Evolutionary conservation across 306 rosid genomes (phyloP), one percentile per base, ranked within the genome.

Genomic region (barrel medic (Medicago truncatula)): DNA sequence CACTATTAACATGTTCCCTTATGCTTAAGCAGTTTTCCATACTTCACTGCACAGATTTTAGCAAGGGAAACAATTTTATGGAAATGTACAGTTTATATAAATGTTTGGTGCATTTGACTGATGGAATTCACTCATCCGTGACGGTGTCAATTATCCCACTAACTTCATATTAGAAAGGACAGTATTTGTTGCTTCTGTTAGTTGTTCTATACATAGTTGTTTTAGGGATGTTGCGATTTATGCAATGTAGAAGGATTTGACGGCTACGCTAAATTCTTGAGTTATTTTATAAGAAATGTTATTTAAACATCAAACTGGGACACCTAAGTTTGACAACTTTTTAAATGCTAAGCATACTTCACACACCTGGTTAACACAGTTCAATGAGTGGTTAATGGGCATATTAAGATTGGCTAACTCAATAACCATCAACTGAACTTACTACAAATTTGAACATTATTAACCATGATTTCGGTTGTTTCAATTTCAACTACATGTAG

Each of bases 201-300:
- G 20, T 54, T 46, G 31, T 70, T 38, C 64, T 38, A 53, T 69
- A 44, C 49, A 58, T 47, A n/a, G 36, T 49, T 20, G 54, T 61
- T 50, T 78, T 5, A 68, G 61, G 50, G 49, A 58, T 47, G 82
- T 58, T 47, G 6, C 54, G 39, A 70, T 47, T 60, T 70, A 53
- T 46, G 65, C 49, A 10, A 63, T 28, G 43, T 63, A 71, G 58
- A 20, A 60, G 64, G 65, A 78, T 36, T 69, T 15, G 64, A 11
- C 15, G 56, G 56, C 56, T 16, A 49, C 4, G 18, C 17, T 49
- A 43, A 9, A 43, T 43, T 46, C n/a, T 49, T 49, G 56, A 15
- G 56, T 49, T 14, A 4, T 49, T 49, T 15, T 49, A 49, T 15
- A 49, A 49, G 34, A 49, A 15, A 49, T 49, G 8, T 49, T 6